Conservation (phyloP, 257 asterid species). For the Misopates orontium region DNA sequence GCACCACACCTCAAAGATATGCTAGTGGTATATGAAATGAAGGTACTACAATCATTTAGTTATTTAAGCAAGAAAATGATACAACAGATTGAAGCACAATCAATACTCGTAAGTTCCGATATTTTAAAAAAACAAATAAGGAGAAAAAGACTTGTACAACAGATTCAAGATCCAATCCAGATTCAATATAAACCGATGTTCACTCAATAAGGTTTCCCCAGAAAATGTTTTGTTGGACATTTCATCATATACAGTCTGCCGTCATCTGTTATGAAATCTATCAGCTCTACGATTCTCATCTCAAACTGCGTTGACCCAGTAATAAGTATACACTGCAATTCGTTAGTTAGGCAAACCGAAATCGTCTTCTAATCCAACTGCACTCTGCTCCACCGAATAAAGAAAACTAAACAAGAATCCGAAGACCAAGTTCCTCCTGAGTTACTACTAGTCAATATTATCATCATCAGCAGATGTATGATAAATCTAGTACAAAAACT, state of each 20-base stretch:
- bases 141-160: neutral
- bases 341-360: neutral
- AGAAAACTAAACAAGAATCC: neutral
- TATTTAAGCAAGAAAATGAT: conserved; percentile 2
- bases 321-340: neutral
- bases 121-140: neutral
- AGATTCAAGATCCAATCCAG: neutral
- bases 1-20: neutral
- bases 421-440: neutral
- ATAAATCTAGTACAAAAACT: neutral
- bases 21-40: neutral
- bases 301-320: neutral
- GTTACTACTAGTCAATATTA: conserved; percentile 4
- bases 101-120: neutral
- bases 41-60: conserved; percentile 1
- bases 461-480: neutral
- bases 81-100: neutral
- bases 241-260: too few relatives aligned
- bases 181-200: conserved; percentile 2
- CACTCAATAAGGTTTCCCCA: neutral
- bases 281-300: neutral
- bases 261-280: neutral
- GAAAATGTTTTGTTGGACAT: neutral
- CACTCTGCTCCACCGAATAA: conserved; percentile 4
- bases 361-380: neutral